A percentile compares a stretch with the other conserved stretches of the same genome.
These are phyloP conservation scores for Nidularia pulvinata DNA, from an alignment of 768 basidiomycete genomes.

Conservation along the genomic window DNA sequence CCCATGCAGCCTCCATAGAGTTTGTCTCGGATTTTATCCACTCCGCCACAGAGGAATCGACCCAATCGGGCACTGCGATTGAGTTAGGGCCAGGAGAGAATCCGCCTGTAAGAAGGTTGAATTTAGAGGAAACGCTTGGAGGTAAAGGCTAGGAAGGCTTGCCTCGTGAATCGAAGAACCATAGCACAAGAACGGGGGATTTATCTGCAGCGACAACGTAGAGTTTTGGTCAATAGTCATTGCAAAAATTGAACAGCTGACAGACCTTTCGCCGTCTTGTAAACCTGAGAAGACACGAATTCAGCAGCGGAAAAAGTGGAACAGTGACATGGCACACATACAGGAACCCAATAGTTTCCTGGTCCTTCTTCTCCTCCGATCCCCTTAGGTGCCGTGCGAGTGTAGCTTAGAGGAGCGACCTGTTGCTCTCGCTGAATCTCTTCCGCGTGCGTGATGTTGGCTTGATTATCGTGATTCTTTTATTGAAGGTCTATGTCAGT, in stretches of 20 bases:
- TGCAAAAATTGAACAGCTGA: neutral
- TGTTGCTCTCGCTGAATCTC: slow-evolving; percentile 65
- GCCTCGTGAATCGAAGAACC: slow-evolving; percentile 84
- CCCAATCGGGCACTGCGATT: slow-evolving; percentile 61
- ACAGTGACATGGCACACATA: slow-evolving; percentile 20
- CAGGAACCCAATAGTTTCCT: slow-evolving; percentile 80
- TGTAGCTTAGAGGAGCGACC: slow-evolving; percentile 62
- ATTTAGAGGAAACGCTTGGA: neutral
- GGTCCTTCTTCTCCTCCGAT: slow-evolving; percentile 66
- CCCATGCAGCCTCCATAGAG: slow-evolving; percentile 60
- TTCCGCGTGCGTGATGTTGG: slow-evolving; percentile 68
- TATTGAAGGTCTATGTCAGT: neutral
- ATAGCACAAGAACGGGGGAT: slow-evolving; percentile 56
- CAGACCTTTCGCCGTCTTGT: slow-evolving; percentile 28
- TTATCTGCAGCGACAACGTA: slow-evolving; percentile 23
- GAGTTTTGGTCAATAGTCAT: too few species aligned
- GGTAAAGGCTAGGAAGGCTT: neutral
- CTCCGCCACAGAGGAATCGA: slow-evolving; percentile 56
- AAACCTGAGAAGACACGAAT: slow-evolving; percentile 24
- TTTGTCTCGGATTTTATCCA: slow-evolving; percentile 60
- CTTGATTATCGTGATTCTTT: slow-evolving; percentile 74
- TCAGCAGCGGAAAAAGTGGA: too few species aligned
- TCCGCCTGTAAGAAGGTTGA: slow-evolving; percentile 38
- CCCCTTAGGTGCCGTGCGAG: slow-evolving; percentile 55
- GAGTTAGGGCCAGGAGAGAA: slow-evolving; percentile 41